Conservation (phyloP, 345 rosid species). For the Heritiera littoralis region DNA sequence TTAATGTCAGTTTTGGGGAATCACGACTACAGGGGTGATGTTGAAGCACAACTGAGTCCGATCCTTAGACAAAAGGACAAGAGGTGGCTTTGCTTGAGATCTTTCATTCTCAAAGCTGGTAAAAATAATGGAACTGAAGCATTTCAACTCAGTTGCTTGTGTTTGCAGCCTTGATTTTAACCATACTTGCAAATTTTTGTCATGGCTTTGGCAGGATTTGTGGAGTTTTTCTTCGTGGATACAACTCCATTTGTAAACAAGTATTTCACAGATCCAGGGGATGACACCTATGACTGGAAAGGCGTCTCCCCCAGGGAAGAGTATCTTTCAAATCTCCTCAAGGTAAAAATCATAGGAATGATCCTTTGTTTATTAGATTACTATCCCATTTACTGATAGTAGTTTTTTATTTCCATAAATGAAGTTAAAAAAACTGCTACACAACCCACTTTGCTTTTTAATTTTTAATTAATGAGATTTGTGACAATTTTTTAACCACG, state of each 20-base stretch:
- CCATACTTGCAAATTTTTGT: background rate
- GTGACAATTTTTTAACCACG: too few species aligned
- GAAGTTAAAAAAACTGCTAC: too few species aligned
- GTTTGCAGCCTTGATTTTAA: background rate
- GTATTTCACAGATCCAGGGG: conserved; percentile 50
- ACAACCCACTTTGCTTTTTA: too few species aligned
- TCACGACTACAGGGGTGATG: conserved; percentile 64
- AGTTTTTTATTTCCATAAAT: too few species aligned
- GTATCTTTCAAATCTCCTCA: conserved; percentile 48
- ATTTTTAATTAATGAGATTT: too few species aligned
- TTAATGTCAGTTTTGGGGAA: conserved; percentile 52
- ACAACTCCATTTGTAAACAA: conserved; percentile 65
- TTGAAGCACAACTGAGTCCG: conserved; percentile 52
- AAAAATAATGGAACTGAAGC: background rate
- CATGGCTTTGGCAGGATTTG: conserved; percentile 37
- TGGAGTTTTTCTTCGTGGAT: conserved; percentile 62
- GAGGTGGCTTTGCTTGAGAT: conserved; percentile 58
- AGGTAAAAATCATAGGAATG: conserved; percentile 28
- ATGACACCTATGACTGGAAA: conserved; percentile 61
- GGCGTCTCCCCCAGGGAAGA: conserved; percentile 47
- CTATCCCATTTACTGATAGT: too few species aligned
- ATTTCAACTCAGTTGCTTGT: background rate
- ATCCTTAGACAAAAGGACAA: conserved; percentile 39
- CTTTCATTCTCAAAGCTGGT: conserved; percentile 52
- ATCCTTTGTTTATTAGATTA: background rate